Percentiles rank a stretch among this genome's conserved stretches.
Conservation (phyloP, 2,329 filamentous ascomycete species). For the Gremmenia infestans region DNA sequence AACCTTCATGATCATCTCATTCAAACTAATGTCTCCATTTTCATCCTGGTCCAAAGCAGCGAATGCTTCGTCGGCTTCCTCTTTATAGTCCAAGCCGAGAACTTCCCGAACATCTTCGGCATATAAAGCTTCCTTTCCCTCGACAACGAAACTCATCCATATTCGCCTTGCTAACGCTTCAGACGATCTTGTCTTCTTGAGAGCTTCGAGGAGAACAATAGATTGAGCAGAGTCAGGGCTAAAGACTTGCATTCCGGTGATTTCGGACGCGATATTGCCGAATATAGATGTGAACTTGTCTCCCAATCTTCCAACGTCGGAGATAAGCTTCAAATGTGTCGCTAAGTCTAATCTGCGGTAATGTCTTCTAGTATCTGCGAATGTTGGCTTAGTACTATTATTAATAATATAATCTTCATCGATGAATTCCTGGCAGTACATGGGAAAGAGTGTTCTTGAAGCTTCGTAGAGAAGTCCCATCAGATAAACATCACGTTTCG, state of each 20-base stretch:
- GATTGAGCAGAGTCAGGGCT: slow-evolving; percentile 62
- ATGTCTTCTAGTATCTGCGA: no score
- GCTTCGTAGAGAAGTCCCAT: slow-evolving; percentile 77
- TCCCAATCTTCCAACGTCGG: slow-evolving; percentile 3
- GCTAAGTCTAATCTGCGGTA: neutral
- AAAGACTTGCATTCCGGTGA: slow-evolving; percentile 65
- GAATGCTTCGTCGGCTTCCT: slow-evolving; percentile 82
- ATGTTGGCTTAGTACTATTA: slow-evolving; percentile 35
- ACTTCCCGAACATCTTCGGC: slow-evolving; percentile 81
- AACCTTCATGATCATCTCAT: slow-evolving; percentile 83
- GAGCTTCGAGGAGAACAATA: slow-evolving; percentile 76
- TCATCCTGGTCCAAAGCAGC: slow-evolving; percentile 73
- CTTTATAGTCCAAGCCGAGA: slow-evolving; percentile 65
- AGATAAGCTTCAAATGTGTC: neutral
- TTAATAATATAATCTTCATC: slow-evolving; percentile 89
- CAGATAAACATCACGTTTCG: slow-evolving; percentile 77
- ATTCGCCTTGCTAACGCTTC: slow-evolving; percentile 86
- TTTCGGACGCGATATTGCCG: slow-evolving; percentile 87
- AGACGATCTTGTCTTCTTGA: slow-evolving; percentile 74
- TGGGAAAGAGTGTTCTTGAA: slow-evolving; percentile 78
- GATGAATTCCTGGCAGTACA: slow-evolving; percentile 81
- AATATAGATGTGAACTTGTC: slow-evolving; percentile 70
- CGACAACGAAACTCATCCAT: slow-evolving; percentile 94
- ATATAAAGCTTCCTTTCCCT: slow-evolving; percentile 73
- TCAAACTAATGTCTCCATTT: slow-evolving; percentile 87